Conservation (phyloP, 2,329 filamentous ascomycete genomes). For the Metarhizium guizhouense region DNA sequence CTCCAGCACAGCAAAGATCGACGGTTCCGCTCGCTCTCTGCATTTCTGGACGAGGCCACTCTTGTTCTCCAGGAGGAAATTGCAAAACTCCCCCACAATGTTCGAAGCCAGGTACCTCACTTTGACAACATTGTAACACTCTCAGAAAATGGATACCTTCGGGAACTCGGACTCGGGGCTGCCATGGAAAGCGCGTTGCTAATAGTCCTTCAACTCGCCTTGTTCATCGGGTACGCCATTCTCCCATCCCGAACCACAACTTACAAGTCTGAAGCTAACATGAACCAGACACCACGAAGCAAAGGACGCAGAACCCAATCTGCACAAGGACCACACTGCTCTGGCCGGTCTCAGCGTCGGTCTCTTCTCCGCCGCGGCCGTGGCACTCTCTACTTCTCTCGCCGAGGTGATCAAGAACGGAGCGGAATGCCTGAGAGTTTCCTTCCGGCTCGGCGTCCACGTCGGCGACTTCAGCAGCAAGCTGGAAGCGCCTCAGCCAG, state of each 20-base stretch:
- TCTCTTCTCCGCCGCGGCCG: background rate
- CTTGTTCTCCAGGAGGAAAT: slow-evolving; percentile 1
- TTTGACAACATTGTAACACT: background rate
- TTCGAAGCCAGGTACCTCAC: background rate
- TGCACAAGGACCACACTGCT: background rate
- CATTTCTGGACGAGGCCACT: background rate
- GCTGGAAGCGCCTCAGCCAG: background rate
- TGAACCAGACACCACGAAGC: background rate
- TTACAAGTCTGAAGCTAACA: no score
- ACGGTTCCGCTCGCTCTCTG: background rate
- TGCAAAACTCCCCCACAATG: background rate
- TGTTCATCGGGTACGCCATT: no score
- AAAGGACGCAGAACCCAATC: background rate
- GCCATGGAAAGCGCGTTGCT: no score
- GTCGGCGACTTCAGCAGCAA: background rate
- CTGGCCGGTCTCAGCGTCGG: background rate
- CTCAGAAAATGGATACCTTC: no score
- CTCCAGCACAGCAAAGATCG: background rate
- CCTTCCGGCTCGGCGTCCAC: background rate
- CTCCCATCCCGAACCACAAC: no score
- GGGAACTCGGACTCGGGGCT: no score
- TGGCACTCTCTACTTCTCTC: background rate
- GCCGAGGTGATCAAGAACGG: background rate
- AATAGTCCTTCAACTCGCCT: no score
- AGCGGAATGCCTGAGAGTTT: background rate